Base-by-base conservation (phyloP, 2,329 filamentous ascomycete genomes). In the Cercospora beticola region DNA sequence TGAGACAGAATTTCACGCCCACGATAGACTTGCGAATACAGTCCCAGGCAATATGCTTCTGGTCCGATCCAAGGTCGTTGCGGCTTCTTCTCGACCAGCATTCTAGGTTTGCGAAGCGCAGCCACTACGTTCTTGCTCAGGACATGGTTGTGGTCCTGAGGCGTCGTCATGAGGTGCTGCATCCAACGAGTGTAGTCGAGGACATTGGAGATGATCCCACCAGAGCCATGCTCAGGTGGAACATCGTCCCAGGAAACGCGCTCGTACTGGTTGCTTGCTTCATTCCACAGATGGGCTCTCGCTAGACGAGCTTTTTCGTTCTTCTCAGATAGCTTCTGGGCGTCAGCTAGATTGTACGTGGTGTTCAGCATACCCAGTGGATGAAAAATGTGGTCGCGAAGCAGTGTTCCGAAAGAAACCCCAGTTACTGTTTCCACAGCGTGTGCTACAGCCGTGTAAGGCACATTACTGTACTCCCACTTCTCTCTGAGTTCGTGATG, bases 151-250 rank as follows among this genome's bases (percentile, higher is more conserved):
- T 49, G 58, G 16, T 69, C 70, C 9, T 52, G n/a, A 3, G 71
- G 68, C n/a, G 79, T 73, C n/a, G 79, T 73, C 26, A 88, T 76
- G 26, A 87, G 76, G 21, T 82, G 83, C 28, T 78, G 77, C 2
- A 87, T 71, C 86, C 86, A 89, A 71, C 81, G 82, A 1, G 80
- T 74, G 72, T 86, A 87, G 76, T 87, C 86, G 7, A 79, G 63
- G 1, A 84, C 84, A 58, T 80, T 85, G 23, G 82, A 83, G 23
- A 87, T 70, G 63, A 75, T 69, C 10, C 73, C 73, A 12, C 74
- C 74, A 21, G 75, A 73, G 43, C 75, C 75, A 16, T 70, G 70
- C 3, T 67, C 12, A 5, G 70, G 70, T 18, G 72, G 70, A 6
- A 71, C 33, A 46, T 64, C 26, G 18, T 68, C 43, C 63, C 66